phyloP scores from a whole-genome alignment of 2,329 filamentous ascomycete species.

The Botryotinia globosa region DNA sequence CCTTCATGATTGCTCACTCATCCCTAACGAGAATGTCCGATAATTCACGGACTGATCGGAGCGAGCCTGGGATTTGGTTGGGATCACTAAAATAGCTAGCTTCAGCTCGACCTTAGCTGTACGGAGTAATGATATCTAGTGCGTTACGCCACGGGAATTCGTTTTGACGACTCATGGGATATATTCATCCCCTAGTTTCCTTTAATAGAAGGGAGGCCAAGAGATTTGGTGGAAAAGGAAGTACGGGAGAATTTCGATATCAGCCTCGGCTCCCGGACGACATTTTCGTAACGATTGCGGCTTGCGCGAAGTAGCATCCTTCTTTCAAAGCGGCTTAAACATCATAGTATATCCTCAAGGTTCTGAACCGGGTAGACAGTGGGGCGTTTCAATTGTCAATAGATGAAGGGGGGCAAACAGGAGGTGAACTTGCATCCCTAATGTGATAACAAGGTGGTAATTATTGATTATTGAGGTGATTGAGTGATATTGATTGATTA shows the following conservation, averaged over 20 bases:
- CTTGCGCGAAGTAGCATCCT: not conserved
- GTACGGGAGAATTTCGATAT: not conserved
- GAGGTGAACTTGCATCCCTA: not conserved
- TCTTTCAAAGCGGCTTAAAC: not conserved
- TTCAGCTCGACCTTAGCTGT: not conserved
- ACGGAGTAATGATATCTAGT: not conserved
- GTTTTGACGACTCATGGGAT: not conserved
- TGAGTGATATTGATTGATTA: not conserved
- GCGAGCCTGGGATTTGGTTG: not conserved
- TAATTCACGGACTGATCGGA: not conserved
- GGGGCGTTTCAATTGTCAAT: not conserved
- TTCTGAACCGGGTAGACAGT: constrained; percentile 1
- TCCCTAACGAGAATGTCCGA: not conserved
- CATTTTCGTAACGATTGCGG: not conserved
- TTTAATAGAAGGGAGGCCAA: not conserved
- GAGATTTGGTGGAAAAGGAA: not conserved
- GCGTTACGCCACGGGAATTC: not conserved
- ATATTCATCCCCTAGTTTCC: not conserved
- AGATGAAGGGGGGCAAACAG: not conserved
- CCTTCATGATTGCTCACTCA: not conserved
- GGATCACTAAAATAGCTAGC: not conserved
- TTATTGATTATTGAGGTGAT: not conserved
- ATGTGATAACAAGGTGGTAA: not conserved
- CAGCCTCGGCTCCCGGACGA: constrained; percentile 1
- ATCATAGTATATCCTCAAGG: not conserved